Evolutionary conservation across 2,329 filamentous ascomycete genomes (phyloP).

Genomic region (Plectosphaerella sp.): DNA sequence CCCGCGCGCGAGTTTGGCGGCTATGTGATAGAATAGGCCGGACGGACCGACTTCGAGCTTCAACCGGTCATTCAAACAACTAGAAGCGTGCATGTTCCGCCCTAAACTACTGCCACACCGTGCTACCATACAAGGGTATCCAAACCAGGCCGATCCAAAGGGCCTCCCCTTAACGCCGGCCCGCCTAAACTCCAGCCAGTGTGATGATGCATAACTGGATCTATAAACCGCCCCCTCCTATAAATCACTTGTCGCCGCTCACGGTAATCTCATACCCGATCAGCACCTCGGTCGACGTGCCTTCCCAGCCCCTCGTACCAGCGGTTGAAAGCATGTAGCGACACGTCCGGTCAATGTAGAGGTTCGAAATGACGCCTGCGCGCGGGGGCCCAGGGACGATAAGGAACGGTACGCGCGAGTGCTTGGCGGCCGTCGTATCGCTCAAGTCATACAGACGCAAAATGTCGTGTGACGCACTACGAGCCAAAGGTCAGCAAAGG

Average conservation of each 20-base stretch:
- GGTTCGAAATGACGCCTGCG: slow-evolving; percentile 79
- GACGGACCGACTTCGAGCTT: too few relatives aligned
- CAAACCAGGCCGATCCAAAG: too few relatives aligned
- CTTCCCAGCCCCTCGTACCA: slow-evolving; percentile 94
- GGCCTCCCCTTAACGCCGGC: neutral
- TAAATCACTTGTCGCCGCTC: slow-evolving; percentile 8
- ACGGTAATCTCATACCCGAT: slow-evolving; percentile 84
- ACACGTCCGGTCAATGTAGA: slow-evolving; percentile 85
- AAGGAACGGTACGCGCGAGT: slow-evolving; percentile 86
- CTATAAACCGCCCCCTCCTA: neutral
- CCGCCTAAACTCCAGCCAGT: neutral
- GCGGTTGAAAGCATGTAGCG: slow-evolving; percentile 88
- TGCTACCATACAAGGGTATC: too few relatives aligned
- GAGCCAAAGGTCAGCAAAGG: slow-evolving; percentile 6
- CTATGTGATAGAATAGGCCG: slow-evolving; percentile 1
- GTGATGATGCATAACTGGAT: neutral
- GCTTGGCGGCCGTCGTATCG: slow-evolving; percentile 59
- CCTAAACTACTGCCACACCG: too few relatives aligned
- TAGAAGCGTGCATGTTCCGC: too few relatives aligned
- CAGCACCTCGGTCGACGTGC: slow-evolving; percentile 80
- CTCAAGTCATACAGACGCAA: slow-evolving; percentile 86
- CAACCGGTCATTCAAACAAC: too few relatives aligned
- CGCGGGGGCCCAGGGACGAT: slow-evolving; percentile 84
- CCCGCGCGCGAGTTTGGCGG: slow-evolving; percentile 36
- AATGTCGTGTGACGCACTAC: slow-evolving; percentile 88